A percentile compares a stretch with the other conserved stretches of the same genome.
Evolutionary conservation across 1,284 basidiomycete species (phyloP).

Genomic region (Mrakiaceae sp.): DNA sequence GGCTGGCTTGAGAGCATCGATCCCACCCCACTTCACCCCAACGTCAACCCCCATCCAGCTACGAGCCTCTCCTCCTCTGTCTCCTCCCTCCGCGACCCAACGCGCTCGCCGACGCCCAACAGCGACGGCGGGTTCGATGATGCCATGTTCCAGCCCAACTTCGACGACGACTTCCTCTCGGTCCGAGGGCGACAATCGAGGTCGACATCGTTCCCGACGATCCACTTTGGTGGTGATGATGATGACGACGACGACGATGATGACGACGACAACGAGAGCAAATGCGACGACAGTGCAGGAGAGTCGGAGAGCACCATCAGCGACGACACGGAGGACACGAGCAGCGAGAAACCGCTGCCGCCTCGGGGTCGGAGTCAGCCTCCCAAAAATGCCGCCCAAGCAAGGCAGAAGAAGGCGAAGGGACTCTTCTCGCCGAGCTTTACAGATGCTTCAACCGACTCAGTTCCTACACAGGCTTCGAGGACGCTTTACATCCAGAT

Average conservation of each 20-base stretch:
- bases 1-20: background rate
- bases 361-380: no score
- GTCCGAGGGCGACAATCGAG: slow-evolving; percentile 12
- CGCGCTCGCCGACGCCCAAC: slow-evolving; percentile 9
- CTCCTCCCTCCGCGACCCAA: slow-evolving; percentile 8
- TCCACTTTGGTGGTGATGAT: slow-evolving; percentile 17
- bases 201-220: slow-evolving; percentile 7
- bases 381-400: no score
- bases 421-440: background rate
- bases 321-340: background rate
- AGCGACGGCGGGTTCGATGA: slow-evolving; percentile 15
- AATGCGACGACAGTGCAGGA: slow-evolving; percentile 28
- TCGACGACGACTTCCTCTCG: slow-evolving; percentile 23
- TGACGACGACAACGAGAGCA: slow-evolving; percentile 18
- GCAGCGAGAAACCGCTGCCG: no score
- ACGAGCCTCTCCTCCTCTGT: background rate
- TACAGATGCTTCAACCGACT: slow-evolving; percentile 1
- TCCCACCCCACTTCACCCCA: background rate
- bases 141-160: slow-evolving; percentile 20
- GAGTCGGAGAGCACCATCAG: background rate
- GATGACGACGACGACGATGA: slow-evolving; percentile 27
- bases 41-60: background rate
- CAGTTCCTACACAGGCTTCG: background rate
- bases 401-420: no score
- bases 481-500: slow-evolving; percentile 79